Base-by-base conservation (phyloP, 441 rosid genomes). In the Bruguiera hainesii region DNA sequence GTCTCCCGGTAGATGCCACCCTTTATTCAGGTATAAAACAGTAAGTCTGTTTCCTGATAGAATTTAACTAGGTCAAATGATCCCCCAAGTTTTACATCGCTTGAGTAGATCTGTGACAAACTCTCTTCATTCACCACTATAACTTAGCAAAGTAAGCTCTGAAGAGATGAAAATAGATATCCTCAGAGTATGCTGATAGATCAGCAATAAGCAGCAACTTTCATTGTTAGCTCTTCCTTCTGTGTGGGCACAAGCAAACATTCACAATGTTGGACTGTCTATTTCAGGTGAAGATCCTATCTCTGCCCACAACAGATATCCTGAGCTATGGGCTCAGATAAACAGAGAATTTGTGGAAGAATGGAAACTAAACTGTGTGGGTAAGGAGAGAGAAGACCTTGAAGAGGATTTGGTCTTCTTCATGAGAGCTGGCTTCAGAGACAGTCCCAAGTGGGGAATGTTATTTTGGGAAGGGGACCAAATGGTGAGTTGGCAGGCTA, bases 391-490 rank as follows among this genome's bases (percentile, higher is more conserved):
- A 60, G 82, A 74, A 59, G 84, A 78, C 18, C 72, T 68, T 42
- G 85, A 79, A 71, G 89, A 80, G 31, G 69, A 57, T 16, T 69
- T 85, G 69, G 87, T 87, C 31, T 87, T 87, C 83, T 87, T 87
- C 75, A 80, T 83, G 86, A 84, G 93, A 71, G 88, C 90, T 52
- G 93, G 90, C 67, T 88, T 85, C 74, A 75, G 89, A 70, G 82
- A 83, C 28, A 88, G 89, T 74, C 93, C 90, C 28, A 84, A 76
- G 75, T 84, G 89, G 87, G 93, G 86, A 31, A 85, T 85, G 86
- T 78, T 88, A 30, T 88, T 88, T 65, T 88, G 90, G 93, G 90
- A 88, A 81, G 93, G 89, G 68, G 90, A 88, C 67, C 93, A 88
- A 78, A 88, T 88, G 90, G 93, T 85, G 37, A 87, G 93, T 75